Conservation (phyloP, 148 eudicot genomes). For the Polygonum aviculare region DNA sequence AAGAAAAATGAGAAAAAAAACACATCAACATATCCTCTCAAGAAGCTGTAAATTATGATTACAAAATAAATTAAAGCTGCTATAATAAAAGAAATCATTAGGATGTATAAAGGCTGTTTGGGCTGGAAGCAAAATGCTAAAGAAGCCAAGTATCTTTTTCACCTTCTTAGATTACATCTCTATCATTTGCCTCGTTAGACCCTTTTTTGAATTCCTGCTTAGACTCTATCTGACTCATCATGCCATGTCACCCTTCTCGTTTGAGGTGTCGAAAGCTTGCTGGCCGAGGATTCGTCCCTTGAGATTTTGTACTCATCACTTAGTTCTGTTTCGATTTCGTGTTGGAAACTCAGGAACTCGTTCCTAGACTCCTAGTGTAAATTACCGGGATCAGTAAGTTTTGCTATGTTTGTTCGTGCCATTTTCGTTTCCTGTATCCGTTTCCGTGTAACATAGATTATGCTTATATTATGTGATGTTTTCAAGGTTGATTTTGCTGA, state of each 20-base stretch:
- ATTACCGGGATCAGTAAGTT: too few species aligned
- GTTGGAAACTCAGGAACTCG: too few species aligned
- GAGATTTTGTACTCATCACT: not conserved
- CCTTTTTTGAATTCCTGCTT: not conserved
- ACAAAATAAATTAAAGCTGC: constrained; percentile 26
- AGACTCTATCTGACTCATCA: not conserved
- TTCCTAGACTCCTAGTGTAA: too few species aligned
- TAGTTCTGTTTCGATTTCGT: too few species aligned
- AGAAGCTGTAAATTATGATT: constrained; percentile 3
- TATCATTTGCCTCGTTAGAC: constrained; percentile 27
- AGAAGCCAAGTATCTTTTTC: constrained; percentile 54
- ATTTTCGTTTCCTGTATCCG: too few species aligned
- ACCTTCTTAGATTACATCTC: constrained; percentile 22
- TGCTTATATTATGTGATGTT: not conserved
- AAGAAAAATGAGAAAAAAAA: not conserved
- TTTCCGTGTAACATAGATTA: not conserved
- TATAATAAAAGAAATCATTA: constrained; percentile 18
- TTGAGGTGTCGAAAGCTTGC: not conserved
- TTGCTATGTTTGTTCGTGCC: too few species aligned
- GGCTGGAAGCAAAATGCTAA: constrained; percentile 31
- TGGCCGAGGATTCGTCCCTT: not conserved
- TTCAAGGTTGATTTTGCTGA: not conserved
- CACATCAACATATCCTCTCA: not conserved
- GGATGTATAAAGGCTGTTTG: constrained; percentile 22
- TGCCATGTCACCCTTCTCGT: not conserved